These are phyloP conservation scores for Moesziomyces sp. DNA, from an alignment of 1,284 basidiomycete genomes.

Conservation along the genomic window DNA sequence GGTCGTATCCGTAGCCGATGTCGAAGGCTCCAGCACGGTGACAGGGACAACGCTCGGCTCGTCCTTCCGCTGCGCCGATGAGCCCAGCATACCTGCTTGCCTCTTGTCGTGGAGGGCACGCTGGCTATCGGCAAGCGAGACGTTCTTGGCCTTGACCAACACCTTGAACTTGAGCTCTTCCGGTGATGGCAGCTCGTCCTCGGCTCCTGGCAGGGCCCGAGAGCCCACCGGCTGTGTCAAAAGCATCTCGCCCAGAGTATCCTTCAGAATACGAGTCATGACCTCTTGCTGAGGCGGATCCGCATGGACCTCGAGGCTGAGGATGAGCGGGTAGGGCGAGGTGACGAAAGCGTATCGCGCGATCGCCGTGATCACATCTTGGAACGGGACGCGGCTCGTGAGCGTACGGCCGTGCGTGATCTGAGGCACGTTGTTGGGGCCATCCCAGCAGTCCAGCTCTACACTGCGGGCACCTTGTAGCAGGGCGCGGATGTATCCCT, in stretches of 20 bases:
- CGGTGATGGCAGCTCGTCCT: slow-evolving; percentile 79
- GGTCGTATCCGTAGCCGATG: slow-evolving; percentile 33
- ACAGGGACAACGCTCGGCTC: slow-evolving; percentile 15
- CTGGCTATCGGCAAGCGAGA: slow-evolving; percentile 21
- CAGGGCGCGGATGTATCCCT: slow-evolving; percentile 93
- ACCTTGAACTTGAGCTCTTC: slow-evolving; percentile 83
- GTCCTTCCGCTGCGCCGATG: neutral
- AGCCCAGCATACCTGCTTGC: neutral
- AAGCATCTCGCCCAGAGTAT: slow-evolving; percentile 81
- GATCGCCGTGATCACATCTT: slow-evolving; percentile 87
- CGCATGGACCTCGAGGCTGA: slow-evolving; percentile 94
- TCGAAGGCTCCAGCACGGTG: slow-evolving; percentile 17
- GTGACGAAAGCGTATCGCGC: slow-evolving; percentile 91
- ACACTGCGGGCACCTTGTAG: slow-evolving; percentile 91
- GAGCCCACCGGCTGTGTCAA: slow-evolving; percentile 59
- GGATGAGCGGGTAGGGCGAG: slow-evolving; percentile 92
- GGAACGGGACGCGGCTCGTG: slow-evolving; percentile 84
- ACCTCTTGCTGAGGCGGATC: slow-evolving; percentile 82
- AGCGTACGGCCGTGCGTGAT: slow-evolving; percentile 90
- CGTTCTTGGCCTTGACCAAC: slow-evolving; percentile 76
- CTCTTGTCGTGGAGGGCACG: slow-evolving; percentile 9
- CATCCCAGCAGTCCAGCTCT: slow-evolving; percentile 87
- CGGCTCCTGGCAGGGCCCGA: slow-evolving; percentile 68
- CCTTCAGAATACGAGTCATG: slow-evolving; percentile 81
- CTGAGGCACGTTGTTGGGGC: slow-evolving; percentile 72